Base-by-base conservation (phyloP, 2,329 filamentous ascomycete genomes). In the Kalmusia sp. region DNA sequence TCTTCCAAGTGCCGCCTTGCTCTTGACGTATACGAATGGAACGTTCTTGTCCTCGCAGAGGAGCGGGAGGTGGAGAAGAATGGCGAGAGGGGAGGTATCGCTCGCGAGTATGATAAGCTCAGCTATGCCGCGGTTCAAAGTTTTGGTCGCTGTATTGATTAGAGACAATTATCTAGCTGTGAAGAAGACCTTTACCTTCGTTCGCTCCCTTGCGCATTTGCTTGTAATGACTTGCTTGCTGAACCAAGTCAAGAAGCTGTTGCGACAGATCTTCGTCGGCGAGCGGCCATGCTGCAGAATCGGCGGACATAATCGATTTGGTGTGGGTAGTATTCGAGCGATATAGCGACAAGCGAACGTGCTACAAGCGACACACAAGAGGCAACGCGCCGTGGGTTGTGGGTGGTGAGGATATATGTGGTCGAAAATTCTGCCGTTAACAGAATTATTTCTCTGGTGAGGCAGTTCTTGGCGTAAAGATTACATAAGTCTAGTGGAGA, bases 81-180 rank as follows among this genome's bases (percentile, higher is more conserved):
- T 97, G 48, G 92, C 90, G 46, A 97, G 84, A 35, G 93, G 93
- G 53, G 86, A 84, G 66, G 92, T 95, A 75, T 98, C 93, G 60
- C 91, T 92, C 14, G 68, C 67, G 15, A 97, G 86, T 65, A 98
- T 85, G 71, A 96, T 88, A 61, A 98, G 82, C 80, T 98, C 93
- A 64, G 87, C 87, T 58, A 93, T 92, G 79, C 93, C 93, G 65
- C 93, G 89, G 82, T 95, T 96, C 45, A 96, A 84, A 1, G 91
- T 90, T 83, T 96, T 96, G 72, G 91, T 96, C 31, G 86, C 64
- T 50, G 69, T 66, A 83, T 17, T 93, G 28, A n/a, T 31, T n/a
- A 31, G 28, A 31, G 28, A 31, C 28, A 31, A n/a, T 31, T n/a
- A 31, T n/a, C 28, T 31, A 31, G n/a, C 28, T 30, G 6, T 6